Evolutionary conservation across 2,329 filamentous ascomycete species (phyloP).

Genomic region (Trichoderma harzianum): DNA sequence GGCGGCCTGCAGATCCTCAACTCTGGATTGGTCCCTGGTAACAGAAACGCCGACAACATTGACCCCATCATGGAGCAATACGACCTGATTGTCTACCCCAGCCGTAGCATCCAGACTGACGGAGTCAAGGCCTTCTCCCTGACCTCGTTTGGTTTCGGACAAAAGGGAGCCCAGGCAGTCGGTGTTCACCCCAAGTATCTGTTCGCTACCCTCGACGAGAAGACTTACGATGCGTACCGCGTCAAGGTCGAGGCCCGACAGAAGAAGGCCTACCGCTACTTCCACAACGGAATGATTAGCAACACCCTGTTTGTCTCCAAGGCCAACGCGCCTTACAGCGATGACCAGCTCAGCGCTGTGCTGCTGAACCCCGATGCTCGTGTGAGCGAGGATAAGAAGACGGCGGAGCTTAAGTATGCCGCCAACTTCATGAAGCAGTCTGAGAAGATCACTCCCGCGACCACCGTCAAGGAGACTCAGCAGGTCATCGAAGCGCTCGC

Average conservation of each 20-base stretch:
- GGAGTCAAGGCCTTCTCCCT: slow-evolving; percentile 98
- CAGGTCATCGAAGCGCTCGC: slow-evolving; percentile 76
- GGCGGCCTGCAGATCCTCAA: slow-evolving; percentile 95
- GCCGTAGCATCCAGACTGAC: slow-evolving; percentile 91
- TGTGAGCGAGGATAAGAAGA: slow-evolving; percentile 82
- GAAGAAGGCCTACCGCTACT: slow-evolving; percentile 98
- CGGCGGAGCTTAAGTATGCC: slow-evolving; percentile 71
- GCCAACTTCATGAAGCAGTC: slow-evolving; percentile 64
- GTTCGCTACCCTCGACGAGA: slow-evolving; percentile 86
- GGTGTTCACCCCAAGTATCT: slow-evolving; percentile 96
- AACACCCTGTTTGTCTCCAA: slow-evolving; percentile 98
- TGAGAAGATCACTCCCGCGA: slow-evolving; percentile 49
- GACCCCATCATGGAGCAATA: slow-evolving; percentile 96
- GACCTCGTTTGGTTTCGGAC: slow-evolving; percentile 98
- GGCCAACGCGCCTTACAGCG: slow-evolving; percentile 82
- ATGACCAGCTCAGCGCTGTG: slow-evolving; percentile 79
- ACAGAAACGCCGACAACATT: slow-evolving; percentile 96
- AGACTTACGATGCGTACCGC: slow-evolving; percentile 78
- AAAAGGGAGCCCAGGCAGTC: slow-evolving; percentile 97
- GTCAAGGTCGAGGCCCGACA: slow-evolving; percentile 87
- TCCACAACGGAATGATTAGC: slow-evolving; percentile 97
- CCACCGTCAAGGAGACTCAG: slow-evolving; percentile 60
- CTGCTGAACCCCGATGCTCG: slow-evolving; percentile 93
- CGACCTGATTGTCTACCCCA: slow-evolving; percentile 96
- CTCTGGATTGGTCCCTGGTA: slow-evolving; percentile 88